Evolutionary conservation across 2,329 filamentous ascomycete genomes (phyloP).

Genomic region (Coniosporium tulheliwenetii): DNA sequence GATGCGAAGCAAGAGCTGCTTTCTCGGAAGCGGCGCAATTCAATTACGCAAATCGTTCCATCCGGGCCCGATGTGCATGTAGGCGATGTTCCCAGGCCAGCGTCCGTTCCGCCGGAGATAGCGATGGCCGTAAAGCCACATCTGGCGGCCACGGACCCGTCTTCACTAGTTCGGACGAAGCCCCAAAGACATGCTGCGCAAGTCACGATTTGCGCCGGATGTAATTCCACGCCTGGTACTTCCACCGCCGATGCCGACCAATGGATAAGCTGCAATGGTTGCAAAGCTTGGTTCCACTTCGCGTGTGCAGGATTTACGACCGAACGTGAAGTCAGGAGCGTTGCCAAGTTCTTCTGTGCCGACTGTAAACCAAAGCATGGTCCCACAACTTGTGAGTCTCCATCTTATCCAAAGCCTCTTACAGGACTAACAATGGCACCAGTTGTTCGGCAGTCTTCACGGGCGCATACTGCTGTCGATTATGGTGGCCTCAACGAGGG

Average conservation of each 20-base stretch:
- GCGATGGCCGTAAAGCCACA: slow-evolving; percentile 9
- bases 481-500: slow-evolving; percentile 54
- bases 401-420: background rate
- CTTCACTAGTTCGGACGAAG: slow-evolving; percentile 7
- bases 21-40: background rate
- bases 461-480: slow-evolving; percentile 50
- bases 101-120: slow-evolving; percentile 12
- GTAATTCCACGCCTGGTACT: slow-evolving; percentile 37
- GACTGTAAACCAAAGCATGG: slow-evolving; percentile 44
- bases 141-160: slow-evolving; percentile 1
- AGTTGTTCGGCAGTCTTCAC: slow-evolving; percentile 48
- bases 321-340: slow-evolving; percentile 45
- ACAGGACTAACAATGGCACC: slow-evolving; percentile 2
- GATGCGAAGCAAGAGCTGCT: background rate
- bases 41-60: background rate
- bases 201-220: slow-evolving; percentile 39
- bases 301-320: slow-evolving; percentile 51
- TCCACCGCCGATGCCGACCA: slow-evolving; percentile 37
- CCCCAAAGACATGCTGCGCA: slow-evolving; percentile 11
- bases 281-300: slow-evolving; percentile 53
- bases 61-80: background rate
- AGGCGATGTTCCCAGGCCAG: background rate
- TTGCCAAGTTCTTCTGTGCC: slow-evolving; percentile 53
- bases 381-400: slow-evolving; percentile 41
- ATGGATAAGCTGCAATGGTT: slow-evolving; percentile 55